Conservation (phyloP, 345 rosid genomes). For the Gossypium ekmanianum region DNA sequence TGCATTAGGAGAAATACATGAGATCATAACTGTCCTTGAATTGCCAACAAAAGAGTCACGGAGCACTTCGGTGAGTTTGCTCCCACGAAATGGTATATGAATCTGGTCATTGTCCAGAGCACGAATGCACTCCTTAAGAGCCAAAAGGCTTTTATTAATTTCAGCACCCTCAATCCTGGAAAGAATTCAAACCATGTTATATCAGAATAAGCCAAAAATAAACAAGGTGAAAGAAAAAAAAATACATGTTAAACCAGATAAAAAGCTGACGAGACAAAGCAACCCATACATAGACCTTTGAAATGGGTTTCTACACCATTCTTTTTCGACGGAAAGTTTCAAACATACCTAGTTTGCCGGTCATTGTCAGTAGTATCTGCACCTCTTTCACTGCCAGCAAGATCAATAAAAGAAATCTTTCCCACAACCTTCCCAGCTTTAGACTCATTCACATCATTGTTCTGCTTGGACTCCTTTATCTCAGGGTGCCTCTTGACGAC, state of each 20-base stretch:
- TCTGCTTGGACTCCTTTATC: constrained; percentile 76
- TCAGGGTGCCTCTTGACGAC: constrained; percentile 80
- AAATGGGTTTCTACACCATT: not conserved
- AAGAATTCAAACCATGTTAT: constrained; percentile 12
- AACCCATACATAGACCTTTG: too few relatives aligned
- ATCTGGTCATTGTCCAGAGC: constrained; percentile 37
- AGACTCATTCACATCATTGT: constrained; percentile 69
- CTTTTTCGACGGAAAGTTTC: not conserved
- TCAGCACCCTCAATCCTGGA: constrained; percentile 32
- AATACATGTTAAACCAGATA: not conserved
- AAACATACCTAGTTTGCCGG: constrained; percentile 77
- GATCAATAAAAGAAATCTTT: constrained; percentile 96
- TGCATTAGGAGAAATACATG: constrained; percentile 94
- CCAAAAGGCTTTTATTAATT: constrained; percentile 33
- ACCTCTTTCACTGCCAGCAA: constrained; percentile 99
- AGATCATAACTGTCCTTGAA: constrained; percentile 92
- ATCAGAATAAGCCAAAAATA: not conserved
- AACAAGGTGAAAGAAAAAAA: not conserved
- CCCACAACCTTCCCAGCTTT: constrained; percentile 78
- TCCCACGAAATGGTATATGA: constrained; percentile 21
- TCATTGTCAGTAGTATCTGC: constrained; percentile 99
- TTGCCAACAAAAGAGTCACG: constrained; percentile 98
- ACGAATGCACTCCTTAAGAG: constrained; percentile 97
- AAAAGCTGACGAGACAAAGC: too few relatives aligned
- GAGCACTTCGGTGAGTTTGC: constrained; percentile 95